phyloP scores from a whole-genome alignment of 2,329 filamentous ascomycete genomes.

The Aureobasidium subglaciale region DNA sequence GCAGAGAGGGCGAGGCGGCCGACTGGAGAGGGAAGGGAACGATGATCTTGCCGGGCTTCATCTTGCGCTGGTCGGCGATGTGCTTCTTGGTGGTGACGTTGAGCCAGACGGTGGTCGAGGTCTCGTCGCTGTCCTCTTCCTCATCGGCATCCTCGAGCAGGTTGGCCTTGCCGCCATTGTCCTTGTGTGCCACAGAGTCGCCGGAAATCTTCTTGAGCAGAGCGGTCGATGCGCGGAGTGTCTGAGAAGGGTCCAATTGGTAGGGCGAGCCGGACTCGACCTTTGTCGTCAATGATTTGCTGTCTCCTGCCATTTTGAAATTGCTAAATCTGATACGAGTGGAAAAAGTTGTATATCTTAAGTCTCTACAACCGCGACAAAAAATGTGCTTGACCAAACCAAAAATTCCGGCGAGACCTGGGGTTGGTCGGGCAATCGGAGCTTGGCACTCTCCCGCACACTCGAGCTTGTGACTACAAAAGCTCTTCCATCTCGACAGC shows the following conservation, averaged over 20 bases:
- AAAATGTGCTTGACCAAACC: no score
- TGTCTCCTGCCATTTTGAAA: constrained; percentile 25
- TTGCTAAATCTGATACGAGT: not conserved
- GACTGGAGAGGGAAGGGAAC: constrained; percentile 50
- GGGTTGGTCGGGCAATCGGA: no score
- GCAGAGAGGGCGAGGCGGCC: constrained; percentile 39
- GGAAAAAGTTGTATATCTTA: not conserved
- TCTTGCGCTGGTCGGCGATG: constrained; percentile 62
- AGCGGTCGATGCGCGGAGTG: constrained; percentile 52
- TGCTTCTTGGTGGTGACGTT: constrained; percentile 59
- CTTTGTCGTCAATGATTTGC: constrained; percentile 32
- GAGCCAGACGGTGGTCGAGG: constrained; percentile 52
- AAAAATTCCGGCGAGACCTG: not conserved
- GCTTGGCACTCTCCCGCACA: not conserved
- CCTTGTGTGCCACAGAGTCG: constrained; percentile 39
- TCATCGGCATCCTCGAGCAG: constrained; percentile 45
- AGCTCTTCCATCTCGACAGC: constrained; percentile 10
- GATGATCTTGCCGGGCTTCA: constrained; percentile 75
- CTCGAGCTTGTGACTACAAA: no score
- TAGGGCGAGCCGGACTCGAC: constrained; percentile 29
- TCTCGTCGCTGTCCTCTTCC: constrained; percentile 37
- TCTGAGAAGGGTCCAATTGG: constrained; percentile 42
- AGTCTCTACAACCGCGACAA: no score
- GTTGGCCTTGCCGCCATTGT: constrained; percentile 44
- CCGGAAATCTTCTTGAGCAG: constrained; percentile 46